phyloP scores from a whole-genome alignment of 768 basidiomycete species.

The Mycena latifolia region DNA sequence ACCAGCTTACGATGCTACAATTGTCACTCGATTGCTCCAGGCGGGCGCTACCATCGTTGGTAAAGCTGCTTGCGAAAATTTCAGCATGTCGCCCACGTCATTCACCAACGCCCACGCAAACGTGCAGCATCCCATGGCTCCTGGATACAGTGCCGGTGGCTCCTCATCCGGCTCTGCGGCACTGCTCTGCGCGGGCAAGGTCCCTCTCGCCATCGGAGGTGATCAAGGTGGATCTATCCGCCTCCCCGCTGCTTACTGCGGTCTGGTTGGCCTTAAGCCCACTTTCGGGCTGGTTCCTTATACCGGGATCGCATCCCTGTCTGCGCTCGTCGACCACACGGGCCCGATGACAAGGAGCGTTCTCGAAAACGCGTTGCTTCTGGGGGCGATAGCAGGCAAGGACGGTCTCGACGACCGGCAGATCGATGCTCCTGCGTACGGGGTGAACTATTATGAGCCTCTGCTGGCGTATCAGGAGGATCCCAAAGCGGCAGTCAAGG shows the following conservation, averaged over 20 bases:
- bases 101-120: slow-evolving; percentile 35
- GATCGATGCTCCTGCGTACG: slow-evolving; percentile 30
- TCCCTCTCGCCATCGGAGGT: slow-evolving; percentile 54
- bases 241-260: slow-evolving; percentile 56
- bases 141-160: slow-evolving; percentile 51
- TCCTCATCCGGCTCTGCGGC: slow-evolving; percentile 53
- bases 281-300: slow-evolving; percentile 60
- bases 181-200: slow-evolving; percentile 45
- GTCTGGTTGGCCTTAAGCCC: slow-evolving; percentile 57
- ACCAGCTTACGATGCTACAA: slow-evolving; percentile 76
- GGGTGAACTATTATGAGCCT: slow-evolving; percentile 40
- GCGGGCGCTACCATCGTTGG: slow-evolving; percentile 68
- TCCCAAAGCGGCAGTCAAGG: slow-evolving; percentile 41
- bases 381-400: slow-evolving; percentile 57
- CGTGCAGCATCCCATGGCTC: slow-evolving; percentile 52
- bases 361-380: slow-evolving; percentile 53
- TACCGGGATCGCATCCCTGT: slow-evolving; percentile 57
- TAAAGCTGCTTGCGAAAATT: slow-evolving; percentile 84
- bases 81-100: slow-evolving; percentile 64
- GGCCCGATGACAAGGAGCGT: slow-evolving; percentile 55
- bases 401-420: slow-evolving; percentile 59
- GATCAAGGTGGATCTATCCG: slow-evolving; percentile 60
- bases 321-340: slow-evolving; percentile 54
- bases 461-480: slow-evolving; percentile 47
- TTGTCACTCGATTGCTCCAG: slow-evolving; percentile 58